Evolutionary conservation across 2,329 filamentous ascomycete species (phyloP).

Genomic region (Aspergillus quadrilineatus): DNA sequence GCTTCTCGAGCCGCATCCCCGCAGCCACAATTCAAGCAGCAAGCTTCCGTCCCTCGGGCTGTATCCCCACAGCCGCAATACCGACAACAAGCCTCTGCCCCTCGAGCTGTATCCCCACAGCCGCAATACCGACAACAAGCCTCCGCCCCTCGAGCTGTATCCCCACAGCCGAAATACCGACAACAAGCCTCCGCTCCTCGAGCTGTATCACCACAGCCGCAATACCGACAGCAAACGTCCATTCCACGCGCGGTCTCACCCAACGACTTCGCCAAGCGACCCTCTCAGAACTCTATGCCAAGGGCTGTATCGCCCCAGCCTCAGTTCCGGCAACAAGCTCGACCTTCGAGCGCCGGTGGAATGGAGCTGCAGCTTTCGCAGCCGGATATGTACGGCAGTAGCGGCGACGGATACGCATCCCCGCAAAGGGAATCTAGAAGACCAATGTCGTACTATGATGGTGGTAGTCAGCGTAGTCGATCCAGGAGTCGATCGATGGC

Average conservation of each 20-base stretch:
- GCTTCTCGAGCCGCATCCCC: slow-evolving; percentile 1
- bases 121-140: slow-evolving; percentile 8
- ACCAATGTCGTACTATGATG: slow-evolving; percentile 50
- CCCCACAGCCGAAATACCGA: neutral
- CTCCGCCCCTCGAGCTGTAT: neutral
- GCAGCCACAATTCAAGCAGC: slow-evolving; percentile 2
- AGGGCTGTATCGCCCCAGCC: slow-evolving; percentile 55
- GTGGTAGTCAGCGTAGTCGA: slow-evolving; percentile 50
- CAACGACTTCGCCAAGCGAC: slow-evolving; percentile 10
- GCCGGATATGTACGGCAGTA: slow-evolving; percentile 56
- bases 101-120: slow-evolving; percentile 14
- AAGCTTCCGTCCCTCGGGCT: neutral
- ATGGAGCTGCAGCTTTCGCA: slow-evolving; percentile 70
- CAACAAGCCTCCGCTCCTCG: neutral
- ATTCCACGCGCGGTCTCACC: slow-evolving; percentile 6
- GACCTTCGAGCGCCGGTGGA: slow-evolving; percentile 51
- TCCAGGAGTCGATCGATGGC: slow-evolving; percentile 80
- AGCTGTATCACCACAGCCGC: neutral
- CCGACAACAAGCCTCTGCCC: neutral
- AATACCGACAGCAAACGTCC: neutral
- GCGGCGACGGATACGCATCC: slow-evolving; percentile 34
- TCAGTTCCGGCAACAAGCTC: slow-evolving; percentile 50
- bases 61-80: slow-evolving; percentile 13
- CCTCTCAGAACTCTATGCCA: slow-evolving; percentile 38
- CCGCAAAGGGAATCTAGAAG: slow-evolving; percentile 41